Base-by-base conservation (phyloP, 768 basidiomycete species). In the Psilocybe azurescens region DNA sequence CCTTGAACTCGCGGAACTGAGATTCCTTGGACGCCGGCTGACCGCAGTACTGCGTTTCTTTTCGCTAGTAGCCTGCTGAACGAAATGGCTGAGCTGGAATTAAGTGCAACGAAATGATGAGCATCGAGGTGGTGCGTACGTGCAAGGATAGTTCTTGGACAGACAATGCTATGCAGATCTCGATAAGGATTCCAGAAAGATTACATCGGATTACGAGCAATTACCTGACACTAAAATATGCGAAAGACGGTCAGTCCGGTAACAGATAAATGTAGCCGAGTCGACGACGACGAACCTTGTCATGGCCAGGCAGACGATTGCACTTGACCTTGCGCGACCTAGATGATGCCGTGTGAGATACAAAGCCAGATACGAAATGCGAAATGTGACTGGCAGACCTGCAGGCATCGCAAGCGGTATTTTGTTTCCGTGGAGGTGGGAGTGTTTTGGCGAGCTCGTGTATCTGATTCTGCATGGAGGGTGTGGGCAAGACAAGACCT, bases 331-430 rank as follows among this genome's bases (percentile, higher is more conserved):
- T 95, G 65, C 94, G 84, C 41, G 90, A 82, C 77, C 93, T 93
- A 52, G 65, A 68, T 32, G 66, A 62, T 50, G 59, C 11, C 5
- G 48, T 59, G 59, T 49, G 62, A 47, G 47, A 44, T 32, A 41
- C 53, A 38, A 10, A 47, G 33, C n/a, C 8, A 18, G 30, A 38
- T 9, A 59, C 65, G 28, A 7, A 9, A 51, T 18, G 30, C 30
- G 29, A 39, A 39, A 39, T 9, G 38, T 39, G 41, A 36, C 33
- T 7, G 44, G 65, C 78, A 61, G 6, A 89, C 91, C 91, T 90
- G 86, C 94, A 96, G 56, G 91, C 91, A 79, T 96, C 94, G 75
- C 94, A 96, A 29, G 95, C 94, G 20, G 93, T 92, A 72, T 96
- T 96, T 77, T 95, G 94, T 73, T 94, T 94, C 60, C 94, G 81